phyloP scores from a whole-genome alignment of 768 basidiomycete genomes.

The Russula sp. region DNA sequence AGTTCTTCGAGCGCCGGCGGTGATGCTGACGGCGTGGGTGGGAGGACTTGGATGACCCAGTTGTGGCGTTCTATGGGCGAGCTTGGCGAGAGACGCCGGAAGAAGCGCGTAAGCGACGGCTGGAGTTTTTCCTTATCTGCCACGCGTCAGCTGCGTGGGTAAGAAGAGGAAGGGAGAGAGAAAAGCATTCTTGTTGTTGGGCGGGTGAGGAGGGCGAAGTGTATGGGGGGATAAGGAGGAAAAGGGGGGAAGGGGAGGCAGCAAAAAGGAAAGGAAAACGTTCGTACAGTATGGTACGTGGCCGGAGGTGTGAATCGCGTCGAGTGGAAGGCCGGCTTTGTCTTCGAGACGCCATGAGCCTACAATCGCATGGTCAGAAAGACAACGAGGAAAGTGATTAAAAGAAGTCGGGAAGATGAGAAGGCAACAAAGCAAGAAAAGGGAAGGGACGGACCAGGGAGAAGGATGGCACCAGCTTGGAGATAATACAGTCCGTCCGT shows the following conservation, averaged over 20 bases:
- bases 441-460: slow-evolving; percentile 40
- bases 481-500: slow-evolving; percentile 65
- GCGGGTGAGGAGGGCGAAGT: not conserved
- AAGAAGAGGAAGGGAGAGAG: no score
- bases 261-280: not conserved
- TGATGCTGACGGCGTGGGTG: slow-evolving; percentile 20
- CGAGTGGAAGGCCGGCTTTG: slow-evolving; percentile 64
- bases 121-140: slow-evolving; percentile 57
- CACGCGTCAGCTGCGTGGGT: not conserved
- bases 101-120: slow-evolving; percentile 59
- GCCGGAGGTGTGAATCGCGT: slow-evolving; percentile 65
- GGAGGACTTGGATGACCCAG: slow-evolving; percentile 43
- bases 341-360: slow-evolving; percentile 74
- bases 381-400: slow-evolving; percentile 3
- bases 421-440: not conserved
- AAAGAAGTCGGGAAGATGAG: not conserved
- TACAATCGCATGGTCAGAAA: slow-evolving; percentile 23
- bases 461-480: slow-evolving; percentile 62
- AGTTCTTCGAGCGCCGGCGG: slow-evolving; percentile 52
- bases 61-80: slow-evolving; percentile 70
- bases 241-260: not conserved
- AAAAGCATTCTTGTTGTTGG: no score
- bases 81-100: slow-evolving; percentile 55
- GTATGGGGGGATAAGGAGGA: not conserved
- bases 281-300: slow-evolving; percentile 64